Percentiles rank a stretch among this genome's conserved stretches.
Conservation (phyloP, 306 rosid species). For the Vigna angularis region DNA sequence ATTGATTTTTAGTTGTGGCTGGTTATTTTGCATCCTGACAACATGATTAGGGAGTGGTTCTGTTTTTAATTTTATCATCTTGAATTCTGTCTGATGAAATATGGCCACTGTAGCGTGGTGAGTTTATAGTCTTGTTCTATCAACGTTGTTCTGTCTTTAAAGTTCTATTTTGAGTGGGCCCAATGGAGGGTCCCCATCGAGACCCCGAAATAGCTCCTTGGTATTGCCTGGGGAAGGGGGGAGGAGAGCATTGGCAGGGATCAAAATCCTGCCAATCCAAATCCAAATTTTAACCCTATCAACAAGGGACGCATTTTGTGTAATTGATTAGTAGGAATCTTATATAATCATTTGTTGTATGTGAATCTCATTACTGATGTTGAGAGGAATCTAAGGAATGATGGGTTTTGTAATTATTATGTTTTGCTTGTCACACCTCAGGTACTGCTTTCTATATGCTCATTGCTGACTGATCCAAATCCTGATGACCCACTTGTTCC, state of each 20-base stretch:
- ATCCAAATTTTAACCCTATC: background rate
- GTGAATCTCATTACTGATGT: slow-evolving; percentile 13
- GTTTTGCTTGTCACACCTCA: slow-evolving; percentile 41
- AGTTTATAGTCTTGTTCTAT: background rate
- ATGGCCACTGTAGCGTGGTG: slow-evolving; percentile 19
- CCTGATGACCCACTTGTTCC: slow-evolving; percentile 86
- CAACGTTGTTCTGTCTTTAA: background rate
- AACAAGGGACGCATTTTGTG: background rate
- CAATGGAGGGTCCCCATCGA: background rate
- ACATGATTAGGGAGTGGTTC: slow-evolving; percentile 26
- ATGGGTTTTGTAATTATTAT: slow-evolving; percentile 25
- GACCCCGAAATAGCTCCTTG: too few relatives aligned
- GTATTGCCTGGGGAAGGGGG: background rate
- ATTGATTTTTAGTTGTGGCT: slow-evolving; percentile 4
- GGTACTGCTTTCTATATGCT: slow-evolving; percentile 84
- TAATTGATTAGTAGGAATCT: background rate
- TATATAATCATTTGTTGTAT: background rate
- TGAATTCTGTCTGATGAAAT: background rate
- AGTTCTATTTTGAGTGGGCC: background rate
- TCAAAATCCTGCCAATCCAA: background rate
- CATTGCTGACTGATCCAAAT: slow-evolving; percentile 80
- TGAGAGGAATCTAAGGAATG: background rate
- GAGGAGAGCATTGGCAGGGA: background rate
- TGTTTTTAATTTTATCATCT: background rate
- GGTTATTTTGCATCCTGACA: background rate